Evolutionary conservation across 352 stramenopile genomes (phyloP).

Genomic region (Pythium folliculosum): DNA sequence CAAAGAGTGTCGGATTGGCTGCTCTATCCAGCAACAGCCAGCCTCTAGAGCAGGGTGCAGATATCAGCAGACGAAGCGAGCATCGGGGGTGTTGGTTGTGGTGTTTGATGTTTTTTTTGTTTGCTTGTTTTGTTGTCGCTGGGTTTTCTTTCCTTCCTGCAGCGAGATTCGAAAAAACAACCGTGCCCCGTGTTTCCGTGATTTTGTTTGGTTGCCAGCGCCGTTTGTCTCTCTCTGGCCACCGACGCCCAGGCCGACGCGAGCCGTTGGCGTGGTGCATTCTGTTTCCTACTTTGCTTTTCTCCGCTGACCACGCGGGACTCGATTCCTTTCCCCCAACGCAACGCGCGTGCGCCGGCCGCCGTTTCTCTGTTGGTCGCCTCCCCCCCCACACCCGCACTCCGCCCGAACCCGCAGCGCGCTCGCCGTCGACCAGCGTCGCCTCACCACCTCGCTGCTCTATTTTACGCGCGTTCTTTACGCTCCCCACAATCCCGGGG

Average conservation of each 20-base stretch:
- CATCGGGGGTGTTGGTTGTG: background rate
- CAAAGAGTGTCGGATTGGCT: constrained; percentile 15
- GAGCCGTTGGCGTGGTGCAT: constrained; percentile 14
- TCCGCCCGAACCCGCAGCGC: no score
- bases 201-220: background rate
- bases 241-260: background rate
- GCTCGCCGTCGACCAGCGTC: no score
- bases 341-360: background rate
- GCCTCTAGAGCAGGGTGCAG: constrained; percentile 1
- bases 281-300: constrained; percentile 21
- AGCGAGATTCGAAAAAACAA: constrained; percentile 3
- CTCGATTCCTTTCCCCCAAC: background rate
- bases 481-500: background rate
- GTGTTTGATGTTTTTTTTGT: background rate
- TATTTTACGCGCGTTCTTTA: background rate
- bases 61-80: constrained; percentile 13
- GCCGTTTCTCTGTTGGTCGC: background rate
- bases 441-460: no score
- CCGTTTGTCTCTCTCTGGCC: background rate
- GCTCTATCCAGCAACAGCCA: background rate
- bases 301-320: constrained; percentile 17
- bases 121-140: background rate
- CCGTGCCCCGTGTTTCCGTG: background rate
- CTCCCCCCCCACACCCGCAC: background rate
- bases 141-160: constrained; percentile 1